phyloP scores from a whole-genome alignment of 768 basidiomycete genomes.

The Leucocoprinus sp. region DNA sequence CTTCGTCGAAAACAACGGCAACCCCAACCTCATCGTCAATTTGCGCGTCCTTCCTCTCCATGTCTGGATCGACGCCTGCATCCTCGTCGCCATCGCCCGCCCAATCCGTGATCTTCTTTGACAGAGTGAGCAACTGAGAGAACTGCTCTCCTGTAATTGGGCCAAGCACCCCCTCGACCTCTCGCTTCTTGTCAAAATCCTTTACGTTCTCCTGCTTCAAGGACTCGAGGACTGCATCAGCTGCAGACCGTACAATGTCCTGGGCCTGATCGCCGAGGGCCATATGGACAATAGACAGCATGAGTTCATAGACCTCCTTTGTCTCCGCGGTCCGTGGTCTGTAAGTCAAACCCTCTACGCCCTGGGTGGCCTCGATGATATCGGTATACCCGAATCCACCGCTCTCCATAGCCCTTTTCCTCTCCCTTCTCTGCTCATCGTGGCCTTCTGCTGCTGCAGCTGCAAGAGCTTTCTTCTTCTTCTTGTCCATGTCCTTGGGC shows the following conservation, averaged over 20 bases:
- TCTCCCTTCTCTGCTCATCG: slow-evolving; percentile 49
- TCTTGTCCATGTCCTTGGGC: slow-evolving; percentile 87
- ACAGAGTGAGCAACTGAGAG: slow-evolving; percentile 71
- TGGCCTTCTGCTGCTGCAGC: slow-evolving; percentile 33
- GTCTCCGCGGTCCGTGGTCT: slow-evolving; percentile 93
- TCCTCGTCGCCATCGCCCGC: slow-evolving; percentile 68
- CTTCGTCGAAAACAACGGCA: slow-evolving; percentile 95
- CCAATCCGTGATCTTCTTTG: slow-evolving; percentile 96
- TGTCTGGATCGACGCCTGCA: slow-evolving; percentile 65
- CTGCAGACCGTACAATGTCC: slow-evolving; percentile 90
- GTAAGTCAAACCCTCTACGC: slow-evolving; percentile 89
- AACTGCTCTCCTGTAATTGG: slow-evolving; percentile 65
- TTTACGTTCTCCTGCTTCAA: slow-evolving; percentile 85
- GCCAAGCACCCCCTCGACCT: slow-evolving; percentile 74
- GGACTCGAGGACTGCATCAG: slow-evolving; percentile 83
- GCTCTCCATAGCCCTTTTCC: slow-evolving; percentile 55
- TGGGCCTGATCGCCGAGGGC: slow-evolving; percentile 91
- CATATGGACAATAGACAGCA: slow-evolving; percentile 75
- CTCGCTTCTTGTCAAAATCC: slow-evolving; percentile 97
- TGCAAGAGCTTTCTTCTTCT: slow-evolving; percentile 69
- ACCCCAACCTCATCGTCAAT: slow-evolving; percentile 98
- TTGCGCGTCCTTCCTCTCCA: slow-evolving; percentile 75
- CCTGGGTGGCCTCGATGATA: slow-evolving; percentile 90
- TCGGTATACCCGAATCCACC: slow-evolving; percentile 74
- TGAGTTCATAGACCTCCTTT: slow-evolving; percentile 87